Evolutionary conservation across 768 basidiomycete species (phyloP).

Genomic region (Stropharia rugosoannulata): DNA sequence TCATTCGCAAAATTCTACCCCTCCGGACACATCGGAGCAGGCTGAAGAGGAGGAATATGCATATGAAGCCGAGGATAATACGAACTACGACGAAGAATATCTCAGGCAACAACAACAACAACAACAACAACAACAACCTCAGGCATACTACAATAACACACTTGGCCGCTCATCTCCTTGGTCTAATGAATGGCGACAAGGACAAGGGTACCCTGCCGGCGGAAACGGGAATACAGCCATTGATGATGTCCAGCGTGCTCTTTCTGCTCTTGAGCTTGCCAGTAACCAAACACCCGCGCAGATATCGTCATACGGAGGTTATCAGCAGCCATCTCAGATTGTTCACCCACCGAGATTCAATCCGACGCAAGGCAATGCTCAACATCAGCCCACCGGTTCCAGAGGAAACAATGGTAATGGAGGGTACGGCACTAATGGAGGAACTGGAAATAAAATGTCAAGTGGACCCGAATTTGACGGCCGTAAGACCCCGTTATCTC

Average conservation of each 20-base stretch:
- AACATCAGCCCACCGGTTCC: slow-evolving; percentile 37
- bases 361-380: slow-evolving; percentile 46
- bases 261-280: slow-evolving; percentile 66
- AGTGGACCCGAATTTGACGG: slow-evolving; percentile 65
- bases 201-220: slow-evolving; percentile 34
- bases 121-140: slow-evolving; percentile 34
- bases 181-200: slow-evolving; percentile 62
- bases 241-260: slow-evolving; percentile 76
- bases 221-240: slow-evolving; percentile 39
- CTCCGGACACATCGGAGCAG: slow-evolving; percentile 42
- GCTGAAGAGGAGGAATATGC: slow-evolving; percentile 45
- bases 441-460: slow-evolving; percentile 44
- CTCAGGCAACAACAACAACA: slow-evolving; percentile 34
- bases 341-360: slow-evolving; percentile 73
- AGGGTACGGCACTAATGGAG: slow-evolving; percentile 35
- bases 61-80: slow-evolving; percentile 48
- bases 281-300: slow-evolving; percentile 27
- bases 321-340: slow-evolving; percentile 49
- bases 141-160: slow-evolving; percentile 52
- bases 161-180: slow-evolving; percentile 69
- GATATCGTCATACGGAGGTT: slow-evolving; percentile 20
- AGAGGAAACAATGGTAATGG: slow-evolving; percentile 31
- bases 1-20: slow-evolving; percentile 35
- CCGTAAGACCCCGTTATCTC: slow-evolving; percentile 56
- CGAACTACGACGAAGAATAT: slow-evolving; percentile 60